Evolutionary conservation across 371 early-diverging fungal species (phyloP), one percentile per base, ranked within the genome.

Genomic region (Mucor irregularis): DNA sequence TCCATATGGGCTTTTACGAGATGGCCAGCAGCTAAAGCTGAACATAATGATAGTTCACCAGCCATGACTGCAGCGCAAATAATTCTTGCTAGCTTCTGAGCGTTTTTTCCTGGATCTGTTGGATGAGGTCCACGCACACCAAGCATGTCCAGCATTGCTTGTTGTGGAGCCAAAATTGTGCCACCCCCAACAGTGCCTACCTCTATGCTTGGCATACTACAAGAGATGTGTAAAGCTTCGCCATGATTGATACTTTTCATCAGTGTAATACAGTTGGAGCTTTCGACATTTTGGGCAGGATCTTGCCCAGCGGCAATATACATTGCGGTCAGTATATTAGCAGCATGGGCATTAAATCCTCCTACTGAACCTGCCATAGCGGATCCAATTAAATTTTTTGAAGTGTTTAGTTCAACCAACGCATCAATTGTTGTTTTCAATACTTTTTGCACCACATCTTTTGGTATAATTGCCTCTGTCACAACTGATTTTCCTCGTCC

Each of bases 121-220:
- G 83, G 83, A 59, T 94, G 85, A 11, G 95, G 84, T 0, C 96
- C 97, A 30, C 88, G 81, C 11, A 92, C 92, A 28, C 94, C 94
- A 25, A 98, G 81, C 83, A 97, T 82, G 25, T 93, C 92, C 61
- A 98, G 69, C 74, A 93, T 88, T 0, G 94, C 81, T n/a, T 88
- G 86, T 61, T 96, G 95, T 3, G 98, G 89, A 24, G 89, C 85
- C 50, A 98, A 62, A 22, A 84, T 83, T 0, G 98, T 98, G 22
- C 98, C 98, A 34, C 98, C 98, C 34, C 98, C 98, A 39, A 98
- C 82, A 0, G 97, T 95, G 25, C 98, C 98, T 11, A 97, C 96
- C 66, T 95, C 94, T 47, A 97, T 87, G 55, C 91, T 92, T 1
- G 98, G 98, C 98, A 98, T 98, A 6, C 91, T 90, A 62, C 92